A percentile compares a stretch with the other conserved stretches of the same genome.
These are phyloP conservation scores for Backusella mclennaniae DNA, from an alignment of 192 early-diverging fungal genomes.

Conservation along the genomic window DNA sequence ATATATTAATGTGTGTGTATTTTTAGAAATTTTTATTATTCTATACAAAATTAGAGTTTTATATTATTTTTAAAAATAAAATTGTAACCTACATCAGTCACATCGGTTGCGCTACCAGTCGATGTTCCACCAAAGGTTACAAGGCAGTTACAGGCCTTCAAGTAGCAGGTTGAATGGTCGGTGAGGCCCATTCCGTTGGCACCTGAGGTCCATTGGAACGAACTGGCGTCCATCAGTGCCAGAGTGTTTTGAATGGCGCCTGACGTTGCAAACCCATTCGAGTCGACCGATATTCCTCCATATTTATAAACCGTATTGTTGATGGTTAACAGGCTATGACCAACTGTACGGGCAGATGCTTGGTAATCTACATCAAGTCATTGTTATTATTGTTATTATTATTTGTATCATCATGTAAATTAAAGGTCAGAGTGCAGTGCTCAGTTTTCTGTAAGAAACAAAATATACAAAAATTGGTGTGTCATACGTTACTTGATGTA, in stretches of 20 bases:
- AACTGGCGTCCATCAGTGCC: constrained; percentile 22
- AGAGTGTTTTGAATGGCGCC: constrained; percentile 31
- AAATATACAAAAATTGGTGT: neutral
- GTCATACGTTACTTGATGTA: constrained; percentile 39
- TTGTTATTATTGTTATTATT: neutral
- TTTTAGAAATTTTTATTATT: neutral
- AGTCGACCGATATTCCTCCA: constrained; percentile 29
- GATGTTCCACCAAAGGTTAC: constrained; percentile 64
- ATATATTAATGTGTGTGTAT: neutral
- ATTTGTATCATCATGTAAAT: neutral
- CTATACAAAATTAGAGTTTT: constrained; percentile 5
- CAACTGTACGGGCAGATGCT: constrained; percentile 36
- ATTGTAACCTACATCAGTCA: constrained; percentile 32
- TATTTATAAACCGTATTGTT: constrained; percentile 47
- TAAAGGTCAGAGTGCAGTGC: neutral
- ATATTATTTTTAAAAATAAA: neutral
- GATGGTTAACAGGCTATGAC: constrained; percentile 54
- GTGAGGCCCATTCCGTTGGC: constrained; percentile 31
- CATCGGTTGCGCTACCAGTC: constrained; percentile 47
- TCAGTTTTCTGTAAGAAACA: constrained; percentile 7
- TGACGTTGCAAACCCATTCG: constrained; percentile 17
- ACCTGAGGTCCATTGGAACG: constrained; percentile 25
- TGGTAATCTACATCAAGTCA: neutral
- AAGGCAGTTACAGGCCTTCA: constrained; percentile 46
- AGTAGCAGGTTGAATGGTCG: constrained; percentile 35